phyloP scores from a whole-genome alignment of 1,139 yeast genomes.

The Scheffersomyces titani region DNA sequence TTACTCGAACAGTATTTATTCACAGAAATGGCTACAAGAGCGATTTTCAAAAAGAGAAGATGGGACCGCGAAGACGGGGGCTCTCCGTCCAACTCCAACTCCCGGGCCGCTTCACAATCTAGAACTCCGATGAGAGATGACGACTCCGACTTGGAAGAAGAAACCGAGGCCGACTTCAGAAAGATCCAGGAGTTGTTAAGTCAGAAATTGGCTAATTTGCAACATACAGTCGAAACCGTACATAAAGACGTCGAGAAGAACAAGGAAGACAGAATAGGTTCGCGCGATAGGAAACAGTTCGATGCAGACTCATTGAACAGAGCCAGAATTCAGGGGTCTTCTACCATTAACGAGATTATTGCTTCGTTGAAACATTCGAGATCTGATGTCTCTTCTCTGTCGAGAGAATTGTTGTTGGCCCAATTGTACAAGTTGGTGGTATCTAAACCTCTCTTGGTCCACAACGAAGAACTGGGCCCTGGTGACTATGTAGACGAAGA shows the following conservation, averaged over 20 bases:
- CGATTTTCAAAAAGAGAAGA: conserved; percentile 9
- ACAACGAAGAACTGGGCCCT: conserved; percentile 41
- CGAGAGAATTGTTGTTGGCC: conserved; percentile 53
- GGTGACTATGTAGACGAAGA: conserved; percentile 37
- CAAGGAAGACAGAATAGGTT: conserved; percentile 13
- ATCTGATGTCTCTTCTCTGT: conserved; percentile 46
- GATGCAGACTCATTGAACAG: conserved; percentile 33
- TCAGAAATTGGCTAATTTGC: conserved; percentile 33
- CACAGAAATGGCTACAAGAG: background rate
- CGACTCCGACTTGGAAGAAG: conserved; percentile 34
- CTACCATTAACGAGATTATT: conserved; percentile 44
- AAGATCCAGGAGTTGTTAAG: conserved; percentile 43
- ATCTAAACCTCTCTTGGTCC: conserved; percentile 40
- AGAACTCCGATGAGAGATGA: conserved; percentile 47
- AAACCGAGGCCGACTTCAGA: conserved; percentile 43
- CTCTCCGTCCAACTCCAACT: conserved; percentile 17
- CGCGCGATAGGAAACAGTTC: conserved; percentile 28
- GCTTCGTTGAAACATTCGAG: conserved; percentile 41
- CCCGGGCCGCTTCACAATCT: conserved; percentile 40
- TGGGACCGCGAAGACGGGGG: conserved; percentile 13
- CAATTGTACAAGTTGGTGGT: conserved; percentile 52
- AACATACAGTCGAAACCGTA: conserved; percentile 12
- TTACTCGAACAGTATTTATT: background rate
- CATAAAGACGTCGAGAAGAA: conserved; percentile 15
- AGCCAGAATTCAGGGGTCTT: conserved; percentile 36